phyloP scores from a whole-genome alignment of 2,329 filamentous ascomycete genomes.

The Pseudogymnoascus sp. region DNA sequence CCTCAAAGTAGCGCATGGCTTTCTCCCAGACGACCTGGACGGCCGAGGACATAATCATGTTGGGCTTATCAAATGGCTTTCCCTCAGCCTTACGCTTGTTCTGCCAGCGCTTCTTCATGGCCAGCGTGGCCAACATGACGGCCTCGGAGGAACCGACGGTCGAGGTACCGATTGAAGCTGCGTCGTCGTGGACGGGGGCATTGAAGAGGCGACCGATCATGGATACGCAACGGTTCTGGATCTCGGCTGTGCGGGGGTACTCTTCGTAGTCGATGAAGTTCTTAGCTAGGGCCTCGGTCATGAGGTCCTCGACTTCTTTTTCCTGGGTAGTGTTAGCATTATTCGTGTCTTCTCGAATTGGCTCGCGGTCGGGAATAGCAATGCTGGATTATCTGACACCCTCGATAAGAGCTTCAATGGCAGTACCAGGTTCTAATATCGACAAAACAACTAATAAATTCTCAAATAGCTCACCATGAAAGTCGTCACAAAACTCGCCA shows the following conservation, averaged over 20 bases:
- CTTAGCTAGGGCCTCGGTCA: slow-evolving; percentile 85
- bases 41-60: slow-evolving; percentile 92
- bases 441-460: not conserved
- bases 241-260: slow-evolving; percentile 73
- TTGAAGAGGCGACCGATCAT: slow-evolving; percentile 91
- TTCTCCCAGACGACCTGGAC: slow-evolving; percentile 99
- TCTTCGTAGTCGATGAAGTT: slow-evolving; percentile 93
- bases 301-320: slow-evolving; percentile 92
- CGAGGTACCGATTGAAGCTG: slow-evolving; percentile 74
- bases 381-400: not conserved
- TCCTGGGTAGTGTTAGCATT: slow-evolving; percentile 48
- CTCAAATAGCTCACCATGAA: slow-evolving; percentile 66
- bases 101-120: slow-evolving; percentile 95
- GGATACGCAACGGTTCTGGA: slow-evolving; percentile 86
- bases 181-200: slow-evolving; percentile 53
- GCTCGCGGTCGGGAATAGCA: not conserved
- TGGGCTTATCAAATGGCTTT: slow-evolving; percentile 73
- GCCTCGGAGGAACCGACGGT: slow-evolving; percentile 86
- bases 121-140: slow-evolving; percentile 75
- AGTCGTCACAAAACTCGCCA: slow-evolving; percentile 91
- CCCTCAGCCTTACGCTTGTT: slow-evolving; percentile 77
- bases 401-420: not conserved
- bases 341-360: not conserved
- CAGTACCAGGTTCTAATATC: not conserved
- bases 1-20: slow-evolving; percentile 79